Conservation (phyloP, 2,329 filamentous ascomycete species). For the Zarea fungicola region DNA sequence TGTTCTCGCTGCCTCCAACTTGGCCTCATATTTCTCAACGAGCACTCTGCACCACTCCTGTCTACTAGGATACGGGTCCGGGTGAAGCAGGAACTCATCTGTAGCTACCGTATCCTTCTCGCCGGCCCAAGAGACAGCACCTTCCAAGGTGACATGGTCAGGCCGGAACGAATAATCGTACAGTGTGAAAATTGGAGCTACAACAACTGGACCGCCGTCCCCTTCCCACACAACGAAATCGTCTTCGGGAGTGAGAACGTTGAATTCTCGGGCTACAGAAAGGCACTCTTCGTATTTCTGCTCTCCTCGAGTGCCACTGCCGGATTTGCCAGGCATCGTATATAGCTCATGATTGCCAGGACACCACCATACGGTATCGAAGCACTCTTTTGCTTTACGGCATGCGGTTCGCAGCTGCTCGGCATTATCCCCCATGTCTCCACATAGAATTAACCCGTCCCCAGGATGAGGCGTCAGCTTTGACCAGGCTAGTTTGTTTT, state of each 20-base stretch:
- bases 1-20: constrained; percentile 22
- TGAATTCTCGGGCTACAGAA: constrained; percentile 44
- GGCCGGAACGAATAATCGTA: constrained; percentile 57
- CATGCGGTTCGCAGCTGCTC: constrained; percentile 32
- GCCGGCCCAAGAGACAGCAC: constrained; percentile 36
- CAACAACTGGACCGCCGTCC: constrained; percentile 41
- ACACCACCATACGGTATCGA: constrained; percentile 45
- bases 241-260: constrained; percentile 52
- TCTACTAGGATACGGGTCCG: constrained; percentile 28
- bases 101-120: constrained; percentile 30
- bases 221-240: constrained; percentile 49
- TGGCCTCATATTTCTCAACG: constrained; percentile 22
- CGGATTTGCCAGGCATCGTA: constrained; percentile 34
- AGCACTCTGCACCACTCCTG: constrained; percentile 31
- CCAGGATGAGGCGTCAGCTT: constrained; percentile 27
- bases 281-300: constrained; percentile 51
- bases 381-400: constrained; percentile 23
- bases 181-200: constrained; percentile 53
- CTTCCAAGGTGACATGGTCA: constrained; percentile 36
- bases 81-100: constrained; percentile 33
- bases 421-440: constrained; percentile 32
- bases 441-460: constrained; percentile 32
- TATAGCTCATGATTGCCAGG: constrained; percentile 57
- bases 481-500: constrained; percentile 27
- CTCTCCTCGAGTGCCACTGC: constrained; percentile 36